Base-by-base conservation (phyloP, 495 filamentous ascomycete genomes). In the Bacidia gigantensis region DNA sequence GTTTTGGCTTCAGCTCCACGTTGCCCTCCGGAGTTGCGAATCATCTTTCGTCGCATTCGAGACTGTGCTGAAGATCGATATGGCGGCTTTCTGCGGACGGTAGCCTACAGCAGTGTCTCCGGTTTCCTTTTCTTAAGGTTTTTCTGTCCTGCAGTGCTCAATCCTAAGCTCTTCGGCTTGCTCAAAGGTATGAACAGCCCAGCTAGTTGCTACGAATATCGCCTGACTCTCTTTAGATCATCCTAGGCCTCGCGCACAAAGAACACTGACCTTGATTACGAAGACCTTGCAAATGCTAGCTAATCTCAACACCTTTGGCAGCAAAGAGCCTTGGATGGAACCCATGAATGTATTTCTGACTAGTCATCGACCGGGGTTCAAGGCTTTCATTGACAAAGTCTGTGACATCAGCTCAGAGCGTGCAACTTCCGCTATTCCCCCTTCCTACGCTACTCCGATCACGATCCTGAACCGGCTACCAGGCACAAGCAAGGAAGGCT, bases 301-400 rank as follows among this genome's bases (percentile, higher is more conserved):
- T 18, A 97, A 96, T 61, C 80, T 96, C 69, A 86, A 86, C 11
- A 88, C 80, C 1, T 96, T 97, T 55, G 93, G 92, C 51, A 85
- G 83, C 60, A 97, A 97, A 64, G 92, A 97, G 65, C 78, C 82
- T 2, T 99, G 90, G 89, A 99, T 99, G 92, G 93, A 94, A 66
- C 87, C 87, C 3, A 97, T 97, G 93, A 99, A 96, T 61, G 75
- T 73, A 48, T 76, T 77, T 49, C 53, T 75, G 41, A 62, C 66
- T 43, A 65, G 64, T 14, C 74, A 78, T 59, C 71, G 73, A 44
- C 48, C 61, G 50, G 79, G 84, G 21, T 86, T 97, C 68, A 93
- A 88, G 63, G 73, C 81, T 23, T 96, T 90, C 59, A 80, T 97
- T 54, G 89, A 97, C 60, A 71, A 73, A 22, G 81, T 95, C 42